Base-by-base conservation (phyloP, 495 filamentous ascomycete genomes). In the Venustampulla echinocandica region DNA sequence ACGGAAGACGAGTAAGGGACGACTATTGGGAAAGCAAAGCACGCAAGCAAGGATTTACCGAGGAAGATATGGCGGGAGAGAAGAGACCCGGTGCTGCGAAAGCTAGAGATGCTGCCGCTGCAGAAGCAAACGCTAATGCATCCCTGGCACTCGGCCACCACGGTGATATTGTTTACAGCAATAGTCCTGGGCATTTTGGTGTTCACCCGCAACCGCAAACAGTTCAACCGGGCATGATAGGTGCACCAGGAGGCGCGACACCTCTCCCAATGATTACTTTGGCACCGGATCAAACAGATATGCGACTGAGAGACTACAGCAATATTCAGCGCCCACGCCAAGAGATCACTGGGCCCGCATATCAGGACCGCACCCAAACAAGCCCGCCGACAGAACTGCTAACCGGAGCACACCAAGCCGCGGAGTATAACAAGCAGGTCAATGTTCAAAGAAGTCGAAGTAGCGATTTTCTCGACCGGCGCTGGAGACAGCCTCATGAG, bases 21-120 rank as follows among this genome's bases (percentile, higher is more conserved):
- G 92, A 99, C 61, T 97, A 99, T 61, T 97, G 92, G 92, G 92
- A 97, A 58, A 83, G 78, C 57, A 99, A 97, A 67, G 92, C 92
- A 3, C 76, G 82, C 28, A 99, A 97, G 62, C 92, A 99, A 60
- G 92, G 92, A 14, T 99, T 99, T 58, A 99, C 92, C 0, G 92
- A 99, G 60, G 90, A 93, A 34, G 92, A 99, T 62, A 74, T 89
- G 36, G 92, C 92, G 2, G 93, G 92, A 7, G 92, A 99, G 63
- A 99, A 99, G 68, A 77, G 92, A 49, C 92, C 92, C 7, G 92
- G 93, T 15, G 88, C 84, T 32, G 77, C 87, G 36, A 96, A 92
- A 67, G 81, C 82, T 46, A 80, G 90, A 52, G 90, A 94, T 62
- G 84, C 83, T 14, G 83, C 83, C 24, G 81, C 80, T 21, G 49